Base-by-base conservation (phyloP, 2,329 filamentous ascomycete species). In the Aspergillus puulaauensis region DNA sequence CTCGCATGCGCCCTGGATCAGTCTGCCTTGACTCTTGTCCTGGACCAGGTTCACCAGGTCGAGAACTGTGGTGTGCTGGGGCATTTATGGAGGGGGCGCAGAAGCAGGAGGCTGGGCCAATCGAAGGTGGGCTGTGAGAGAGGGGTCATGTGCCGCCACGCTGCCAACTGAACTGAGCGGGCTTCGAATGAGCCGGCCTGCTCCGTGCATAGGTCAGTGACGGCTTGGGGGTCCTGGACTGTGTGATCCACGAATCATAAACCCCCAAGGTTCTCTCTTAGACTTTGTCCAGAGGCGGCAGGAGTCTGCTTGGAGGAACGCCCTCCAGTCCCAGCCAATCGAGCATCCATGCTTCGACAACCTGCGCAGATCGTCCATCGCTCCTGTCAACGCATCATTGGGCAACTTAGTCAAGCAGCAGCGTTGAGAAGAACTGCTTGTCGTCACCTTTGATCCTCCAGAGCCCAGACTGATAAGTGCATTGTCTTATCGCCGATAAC, bases 91-190 rank as follows among this genome's bases (percentile, higher is more conserved):
- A 57, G 56, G 56, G 54, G 56, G 56, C 37, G 57, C 43, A 56
- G 49, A 46, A 45, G 49, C 43, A 19, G 63, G 69, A 68, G 69
- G 69, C 62, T 71, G 69, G 69, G 54, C 69, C 68, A 71, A 71
- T 71, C 6, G 61, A 66, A 31, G 44, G 44, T 37, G 40, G 45
- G 8, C 19, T 21, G 44, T 17, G 21, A 7, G 9, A 33, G 24
- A 40, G 33, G 15, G 52, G 56, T 61, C 59, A 56, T 56, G 56
- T 61, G 60, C 60, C 52, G 31, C 17, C n/a, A 21, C 12, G n/a
- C 48, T 51, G 44, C 44, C 24, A 46, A 46, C 21, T 46, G 24
- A 46, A 24, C 23, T 46, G 44, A 21, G 12, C 46, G 24, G 41
- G 35, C 24, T 17, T 48, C 15, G 17, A 27, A 19, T 15, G 23